Evolutionary conservation across 2,329 filamentous ascomycete species (phyloP), one percentile per base, ranked within the genome.

Genomic region (Colletotrichum sojae): DNA sequence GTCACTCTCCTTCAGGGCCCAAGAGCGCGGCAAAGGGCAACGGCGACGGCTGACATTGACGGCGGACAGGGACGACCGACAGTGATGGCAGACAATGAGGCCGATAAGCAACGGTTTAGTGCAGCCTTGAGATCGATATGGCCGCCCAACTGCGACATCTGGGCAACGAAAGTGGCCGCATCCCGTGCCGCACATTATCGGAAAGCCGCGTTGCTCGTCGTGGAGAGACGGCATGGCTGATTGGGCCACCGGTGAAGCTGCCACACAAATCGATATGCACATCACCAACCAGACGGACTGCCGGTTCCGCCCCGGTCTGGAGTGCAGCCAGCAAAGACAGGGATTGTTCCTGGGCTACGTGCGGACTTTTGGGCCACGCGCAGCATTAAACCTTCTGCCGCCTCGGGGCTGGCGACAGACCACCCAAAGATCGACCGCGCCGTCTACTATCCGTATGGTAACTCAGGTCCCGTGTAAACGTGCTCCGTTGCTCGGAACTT

Each of bases 91-190:
- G 13, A 46, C 45, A 46, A 18, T 46, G 45, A 46, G 16, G 6
- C 16, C 18, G 18, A 64, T 39, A 40, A 46, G n/a, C 18, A 43
- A 46, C 62, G 39, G 56, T 31, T 61, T 51, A 67, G 55, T 57
- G 63, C 62, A 55, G 51, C 61, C 40, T 31, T 40, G 49, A 69
- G 66, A 69, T 69, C 66, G 66, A 54, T 69, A 54, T 55, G 46
- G 20, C 36, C 46, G 40, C 20, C n/a, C 63, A 62, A 43, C 62
- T 53, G 48, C 43, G 55, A 69, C 61, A 69, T 69, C 61, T 69
- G 49, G 55, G 61, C 61, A 66, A 59, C 48, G 54, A 65, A 31
- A 57, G 49, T 61, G 36, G 52, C 64, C 63, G 59, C 48, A 54
- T 65, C 62, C 61, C 54, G 40, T 48, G n/a, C 13, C 27, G 49